phyloP scores from a whole-genome alignment of 176 grass and related monocot genomes.

The Hordeum marinum region DNA sequence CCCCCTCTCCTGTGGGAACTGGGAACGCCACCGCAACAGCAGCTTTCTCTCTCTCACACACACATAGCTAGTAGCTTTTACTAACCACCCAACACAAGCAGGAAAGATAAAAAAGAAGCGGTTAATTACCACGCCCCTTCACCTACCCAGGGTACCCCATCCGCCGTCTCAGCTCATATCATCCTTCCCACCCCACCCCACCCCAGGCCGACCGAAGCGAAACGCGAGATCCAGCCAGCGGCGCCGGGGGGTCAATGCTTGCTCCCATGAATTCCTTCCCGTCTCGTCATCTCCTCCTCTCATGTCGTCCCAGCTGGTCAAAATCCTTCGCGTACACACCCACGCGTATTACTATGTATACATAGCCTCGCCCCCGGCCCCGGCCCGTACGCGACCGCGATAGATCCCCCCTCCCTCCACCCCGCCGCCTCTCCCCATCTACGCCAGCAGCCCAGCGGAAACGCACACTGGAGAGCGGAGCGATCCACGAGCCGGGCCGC shows the following conservation, averaged over 20 bases:
- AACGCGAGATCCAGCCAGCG: neutral
- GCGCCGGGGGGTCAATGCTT: neutral
- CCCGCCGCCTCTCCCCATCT: neutral
- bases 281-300: neutral
- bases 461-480: neutral
- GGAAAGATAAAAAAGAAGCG: neutral
- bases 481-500: neutral
- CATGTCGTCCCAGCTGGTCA: constrained; percentile 26
- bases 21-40: constrained; percentile 19
- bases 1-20: neutral
- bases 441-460: neutral
- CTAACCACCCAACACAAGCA: neutral
- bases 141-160: neutral
- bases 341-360: neutral
- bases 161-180: neutral
- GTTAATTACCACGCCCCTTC: constrained; percentile 5
- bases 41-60: neutral
- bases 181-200: neutral
- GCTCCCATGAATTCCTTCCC: constrained; percentile 3
- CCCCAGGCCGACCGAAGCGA: neutral
- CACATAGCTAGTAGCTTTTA: neutral
- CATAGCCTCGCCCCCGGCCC: neutral
- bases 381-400: neutral
- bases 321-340: constrained; percentile 8
- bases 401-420: neutral